Base-by-base conservation (phyloP, 2,329 filamentous ascomycete genomes). In the Chrysoporthe austroafricana region DNA sequence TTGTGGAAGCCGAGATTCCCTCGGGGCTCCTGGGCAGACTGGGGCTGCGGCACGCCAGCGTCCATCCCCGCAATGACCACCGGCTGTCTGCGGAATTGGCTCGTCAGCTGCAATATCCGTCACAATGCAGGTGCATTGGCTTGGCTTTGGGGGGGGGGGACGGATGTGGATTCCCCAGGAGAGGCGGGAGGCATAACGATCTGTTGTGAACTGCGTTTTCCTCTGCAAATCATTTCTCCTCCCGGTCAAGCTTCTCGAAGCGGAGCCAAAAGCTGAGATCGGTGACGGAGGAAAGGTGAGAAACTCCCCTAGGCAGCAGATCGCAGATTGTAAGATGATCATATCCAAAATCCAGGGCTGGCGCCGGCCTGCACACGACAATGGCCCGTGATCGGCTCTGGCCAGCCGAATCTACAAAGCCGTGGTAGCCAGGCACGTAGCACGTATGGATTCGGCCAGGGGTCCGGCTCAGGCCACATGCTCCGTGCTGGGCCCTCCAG, bases 1-100 rank as follows among this genome's bases (percentile, higher is more conserved):
- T 56, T 44, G 57, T 59, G 42, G 21, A 59, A 56, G 59, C 67
- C 67, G 60, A 66, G 64, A 66, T 68, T n/a, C 50, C 36, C 56
- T 62, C 21, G 43, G 36, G 43, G 44, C 54, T 66, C 59, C 39
- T 59, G 63, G 58, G 58, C 16, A 39, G 21, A 43, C 21, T 26
- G 32, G 60, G 44, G 43, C 61, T 50, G 60, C 32, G 39, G 26
- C 63, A 21, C 63, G 32, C 57, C 67, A 69, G 56, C 64, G 61
- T 62, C 61, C 43, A 69, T 44, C 67, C 67, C 67, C 67, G 64
- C 67, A 63, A 26, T 16, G 39, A 34, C 39, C 36, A 26, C 8
- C 21, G 44, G 26, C 52, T 3, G 26, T n/a, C 18, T 59, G 52
- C 58, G 58, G 60, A 42, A 44, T 57, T 56, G 60, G 26, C 60